phyloP scores from a whole-genome alignment of 768 basidiomycete species.

The Boletus speciosus region DNA sequence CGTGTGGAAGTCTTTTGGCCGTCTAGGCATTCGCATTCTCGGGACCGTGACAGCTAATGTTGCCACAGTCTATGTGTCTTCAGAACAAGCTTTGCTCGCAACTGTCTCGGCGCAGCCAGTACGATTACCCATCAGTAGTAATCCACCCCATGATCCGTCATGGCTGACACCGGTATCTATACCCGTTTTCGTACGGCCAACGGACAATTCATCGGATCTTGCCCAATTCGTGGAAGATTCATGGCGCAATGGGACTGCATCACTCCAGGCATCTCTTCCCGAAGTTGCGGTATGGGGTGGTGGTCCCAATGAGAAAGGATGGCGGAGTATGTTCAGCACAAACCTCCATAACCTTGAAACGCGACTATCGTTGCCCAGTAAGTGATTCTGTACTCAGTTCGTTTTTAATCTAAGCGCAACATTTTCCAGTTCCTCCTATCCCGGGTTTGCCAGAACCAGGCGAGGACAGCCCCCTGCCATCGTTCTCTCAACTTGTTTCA shows the following conservation, averaged over 20 bases:
- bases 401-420: constrained; percentile 2
- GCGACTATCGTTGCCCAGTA: constrained; percentile 51
- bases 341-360: constrained; percentile 45
- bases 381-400: constrained; percentile 21
- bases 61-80: constrained; percentile 47
- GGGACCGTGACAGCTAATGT: constrained; percentile 55
- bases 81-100: constrained; percentile 42
- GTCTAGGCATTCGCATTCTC: constrained; percentile 59
- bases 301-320: constrained; percentile 37
- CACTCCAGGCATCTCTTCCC: constrained; percentile 42
- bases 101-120: constrained; percentile 47
- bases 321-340: constrained; percentile 41
- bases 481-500: constrained; percentile 55
- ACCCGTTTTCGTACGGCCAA: constrained; percentile 51
- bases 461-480: constrained; percentile 46
- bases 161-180: constrained; percentile 60
- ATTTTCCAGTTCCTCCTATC: constrained; percentile 52
- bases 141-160: constrained; percentile 37
- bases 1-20: constrained; percentile 64
- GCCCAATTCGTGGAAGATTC: constrained; percentile 51
- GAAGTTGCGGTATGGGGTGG: constrained; percentile 53
- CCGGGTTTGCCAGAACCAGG: constrained; percentile 67
- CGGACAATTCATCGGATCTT: constrained; percentile 47
- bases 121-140: constrained; percentile 48
- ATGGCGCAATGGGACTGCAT: constrained; percentile 53